A percentile compares a stretch with the other conserved stretches of the same genome.
These are phyloP conservation scores for Acacia acuminata DNA, from an alignment of 306 rosid genomes.

Conservation along the genomic window DNA sequence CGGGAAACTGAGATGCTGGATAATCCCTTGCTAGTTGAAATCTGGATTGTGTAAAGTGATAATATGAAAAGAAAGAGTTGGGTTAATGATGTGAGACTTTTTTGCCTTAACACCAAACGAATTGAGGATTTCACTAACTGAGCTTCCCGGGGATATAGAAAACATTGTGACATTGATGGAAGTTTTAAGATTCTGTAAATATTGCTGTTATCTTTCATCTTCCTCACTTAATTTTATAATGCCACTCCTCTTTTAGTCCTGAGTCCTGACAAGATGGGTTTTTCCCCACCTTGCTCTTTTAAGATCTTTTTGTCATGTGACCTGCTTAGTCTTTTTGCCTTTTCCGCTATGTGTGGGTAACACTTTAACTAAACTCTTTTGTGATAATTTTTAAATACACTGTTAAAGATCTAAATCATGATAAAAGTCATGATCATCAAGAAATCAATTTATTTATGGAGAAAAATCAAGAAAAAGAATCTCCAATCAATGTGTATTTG, in stretches of 20 bases:
- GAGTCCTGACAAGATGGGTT: neutral
- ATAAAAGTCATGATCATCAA: too few relatives aligned
- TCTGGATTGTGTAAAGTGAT: neutral
- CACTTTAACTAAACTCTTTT: too few relatives aligned
- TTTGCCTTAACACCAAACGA: neutral
- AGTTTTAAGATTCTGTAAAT: neutral
- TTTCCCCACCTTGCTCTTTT: accelerated
- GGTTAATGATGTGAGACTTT: neutral
- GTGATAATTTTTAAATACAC: too few relatives aligned
- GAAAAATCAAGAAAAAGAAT: too few relatives aligned
- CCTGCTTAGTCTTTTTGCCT: too few relatives aligned
- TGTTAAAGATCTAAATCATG: too few relatives aligned
- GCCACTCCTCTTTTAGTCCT: neutral
- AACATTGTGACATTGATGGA: neutral
- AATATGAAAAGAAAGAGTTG: neutral
- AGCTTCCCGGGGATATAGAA: neutral
- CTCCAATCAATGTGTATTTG: too few relatives aligned
- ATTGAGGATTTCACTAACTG: neutral
- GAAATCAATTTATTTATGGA: too few relatives aligned
- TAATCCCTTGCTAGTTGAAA: neutral
- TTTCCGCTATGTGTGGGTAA: neutral
- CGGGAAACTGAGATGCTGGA: neutral
- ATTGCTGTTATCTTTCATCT: too few relatives aligned
- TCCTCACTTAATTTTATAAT: neutral
- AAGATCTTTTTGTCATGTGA: neutral